Evolutionary conservation across 176 grass and related monocot genomes (phyloP).

Genomic region (Zoysia japonica): DNA sequence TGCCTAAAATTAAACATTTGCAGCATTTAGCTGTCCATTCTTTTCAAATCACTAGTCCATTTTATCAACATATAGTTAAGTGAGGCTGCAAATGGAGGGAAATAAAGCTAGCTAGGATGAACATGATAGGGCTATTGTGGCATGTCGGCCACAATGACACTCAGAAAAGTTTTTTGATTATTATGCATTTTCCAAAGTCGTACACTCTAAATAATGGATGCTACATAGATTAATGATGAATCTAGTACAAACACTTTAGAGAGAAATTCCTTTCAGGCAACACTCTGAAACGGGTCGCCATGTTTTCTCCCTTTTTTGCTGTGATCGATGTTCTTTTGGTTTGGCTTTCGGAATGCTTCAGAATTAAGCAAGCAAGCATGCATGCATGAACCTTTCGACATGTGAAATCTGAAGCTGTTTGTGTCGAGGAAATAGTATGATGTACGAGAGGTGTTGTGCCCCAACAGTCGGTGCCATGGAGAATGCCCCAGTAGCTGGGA

Average conservation of each 20-base stretch:
- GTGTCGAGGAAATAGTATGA: background rate
- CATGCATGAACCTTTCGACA: background rate
- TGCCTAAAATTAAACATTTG: no score
- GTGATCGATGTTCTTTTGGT: background rate
- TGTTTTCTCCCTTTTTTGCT: background rate
- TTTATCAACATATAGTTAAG: conserved; percentile 2
- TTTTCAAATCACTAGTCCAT: background rate
- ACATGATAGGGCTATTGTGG: conserved; percentile 37
- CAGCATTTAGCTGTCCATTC: background rate
- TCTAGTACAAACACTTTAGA: background rate
- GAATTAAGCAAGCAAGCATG: no score
- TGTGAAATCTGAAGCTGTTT: background rate
- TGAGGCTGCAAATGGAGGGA: background rate
- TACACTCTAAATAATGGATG: background rate
- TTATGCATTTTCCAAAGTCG: background rate
- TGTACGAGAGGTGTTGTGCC: background rate
- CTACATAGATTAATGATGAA: background rate
- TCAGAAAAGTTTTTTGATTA: background rate
- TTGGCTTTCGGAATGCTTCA: background rate
- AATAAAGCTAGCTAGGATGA: background rate
- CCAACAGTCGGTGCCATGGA: background rate
- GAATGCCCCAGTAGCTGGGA: background rate
- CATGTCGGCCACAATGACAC: conserved; percentile 37
- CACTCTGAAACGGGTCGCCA: conserved; percentile 17
- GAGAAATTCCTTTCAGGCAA: background rate